Conservation (phyloP, 805 yeast genomes). For the Yarrowia sp. region DNA sequence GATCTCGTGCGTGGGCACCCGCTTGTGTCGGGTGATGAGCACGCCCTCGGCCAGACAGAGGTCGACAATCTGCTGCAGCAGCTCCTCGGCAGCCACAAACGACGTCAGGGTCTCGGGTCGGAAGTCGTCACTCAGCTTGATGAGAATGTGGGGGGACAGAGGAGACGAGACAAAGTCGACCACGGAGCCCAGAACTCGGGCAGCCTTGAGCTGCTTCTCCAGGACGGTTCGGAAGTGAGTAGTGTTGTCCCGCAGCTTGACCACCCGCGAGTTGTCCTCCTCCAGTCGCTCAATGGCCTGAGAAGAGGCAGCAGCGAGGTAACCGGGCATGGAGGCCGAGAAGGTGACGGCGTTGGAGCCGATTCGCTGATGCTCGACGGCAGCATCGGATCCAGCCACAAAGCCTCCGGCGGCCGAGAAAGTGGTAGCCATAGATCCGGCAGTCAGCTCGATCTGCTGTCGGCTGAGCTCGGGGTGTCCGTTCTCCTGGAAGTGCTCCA, state of each 20-base stretch:
- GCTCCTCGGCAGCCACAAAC: constrained; percentile 45
- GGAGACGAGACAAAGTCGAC: constrained; percentile 11
- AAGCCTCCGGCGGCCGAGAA: constrained; percentile 92
- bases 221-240: constrained; percentile 40
- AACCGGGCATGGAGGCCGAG: constrained; percentile 94
- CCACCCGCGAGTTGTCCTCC: constrained; percentile 46
- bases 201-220: constrained; percentile 27
- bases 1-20: constrained; percentile 73
- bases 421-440: constrained; percentile 83
- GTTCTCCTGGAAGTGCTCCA: constrained; percentile 56
- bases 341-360: constrained; percentile 89
- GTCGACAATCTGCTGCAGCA: constrained; percentile 70
- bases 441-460: constrained; percentile 76
- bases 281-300: constrained; percentile 45
- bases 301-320: constrained; percentile 61
- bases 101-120: constrained; percentile 39
- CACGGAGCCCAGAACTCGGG: constrained; percentile 5
- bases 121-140: constrained; percentile 60
- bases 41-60: constrained; percentile 59
- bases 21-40: constrained; percentile 68
- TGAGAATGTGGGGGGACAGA: constrained; percentile 72
- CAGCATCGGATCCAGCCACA: constrained; percentile 82
- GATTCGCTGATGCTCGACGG: constrained; percentile 92
- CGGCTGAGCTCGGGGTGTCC: constrained; percentile 60
- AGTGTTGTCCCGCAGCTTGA: constrained; percentile 43